Conservation (phyloP, 805 yeast species). For the Starmerella bacillaris region DNA sequence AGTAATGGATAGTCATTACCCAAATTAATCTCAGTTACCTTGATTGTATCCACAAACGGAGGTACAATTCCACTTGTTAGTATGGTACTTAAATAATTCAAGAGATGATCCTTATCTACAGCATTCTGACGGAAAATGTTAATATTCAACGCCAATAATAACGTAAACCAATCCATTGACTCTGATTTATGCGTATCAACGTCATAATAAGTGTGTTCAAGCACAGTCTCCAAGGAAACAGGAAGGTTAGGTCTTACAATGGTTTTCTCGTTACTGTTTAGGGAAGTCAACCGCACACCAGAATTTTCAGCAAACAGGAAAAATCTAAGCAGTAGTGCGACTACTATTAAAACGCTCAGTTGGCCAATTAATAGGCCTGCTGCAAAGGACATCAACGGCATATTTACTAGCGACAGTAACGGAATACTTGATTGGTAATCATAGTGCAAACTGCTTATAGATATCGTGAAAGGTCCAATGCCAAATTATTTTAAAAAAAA, state of each 20-base stretch:
- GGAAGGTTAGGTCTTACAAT: constrained; percentile 18
- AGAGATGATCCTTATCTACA: constrained; percentile 60
- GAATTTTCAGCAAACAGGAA: constrained; percentile 25
- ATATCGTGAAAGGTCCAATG: too few species aligned
- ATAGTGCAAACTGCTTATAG: background rate
- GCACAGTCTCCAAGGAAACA: constrained; percentile 28
- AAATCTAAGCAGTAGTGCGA: constrained; percentile 25
- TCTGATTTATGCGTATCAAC: constrained; percentile 77
- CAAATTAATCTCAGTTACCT: constrained; percentile 70
- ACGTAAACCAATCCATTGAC: constrained; percentile 93
- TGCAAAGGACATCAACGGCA: constrained; percentile 20
- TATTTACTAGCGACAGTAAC: background rate
- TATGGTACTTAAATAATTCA: constrained; percentile 56
- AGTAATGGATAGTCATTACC: constrained; percentile 93
- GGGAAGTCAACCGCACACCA: background rate
- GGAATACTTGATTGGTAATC: background rate
- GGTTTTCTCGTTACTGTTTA: constrained; percentile 15
- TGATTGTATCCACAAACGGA: constrained; percentile 59
- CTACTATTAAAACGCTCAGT: constrained; percentile 24
- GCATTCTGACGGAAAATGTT: constrained; percentile 85
- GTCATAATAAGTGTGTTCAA: constrained; percentile 84
- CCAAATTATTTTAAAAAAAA: too few species aligned
- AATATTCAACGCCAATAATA: constrained; percentile 75
- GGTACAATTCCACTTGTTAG: constrained; percentile 49
- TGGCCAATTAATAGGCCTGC: constrained; percentile 27